These are phyloP conservation scores for Toxoplasma gondii DNA, from an alignment of 169 alveolate genomes.

Conservation along the genomic window DNA sequence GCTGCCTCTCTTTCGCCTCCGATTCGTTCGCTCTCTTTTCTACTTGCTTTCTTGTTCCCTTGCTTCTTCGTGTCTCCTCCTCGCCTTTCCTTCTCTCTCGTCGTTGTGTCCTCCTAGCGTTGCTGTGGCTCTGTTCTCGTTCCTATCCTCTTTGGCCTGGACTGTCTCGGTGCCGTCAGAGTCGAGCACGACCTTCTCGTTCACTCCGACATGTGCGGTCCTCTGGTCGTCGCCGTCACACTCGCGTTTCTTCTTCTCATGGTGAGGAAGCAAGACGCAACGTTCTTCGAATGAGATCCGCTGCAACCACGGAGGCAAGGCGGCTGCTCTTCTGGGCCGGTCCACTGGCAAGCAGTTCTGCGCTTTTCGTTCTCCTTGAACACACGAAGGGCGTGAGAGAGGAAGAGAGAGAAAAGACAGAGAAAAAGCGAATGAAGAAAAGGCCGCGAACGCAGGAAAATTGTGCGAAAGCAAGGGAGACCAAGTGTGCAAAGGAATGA, in stretches of 20 bases:
- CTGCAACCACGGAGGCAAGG: too few relatives aligned
- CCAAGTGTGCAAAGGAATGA: too few relatives aligned
- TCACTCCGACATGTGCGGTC: constrained; percentile 34
- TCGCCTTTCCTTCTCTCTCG: not conserved
- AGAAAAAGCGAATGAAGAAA: too few relatives aligned
- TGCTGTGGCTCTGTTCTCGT: not conserved
- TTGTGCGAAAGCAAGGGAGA: too few relatives aligned
- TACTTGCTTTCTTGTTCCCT: not conserved
- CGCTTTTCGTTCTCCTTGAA: too few relatives aligned
- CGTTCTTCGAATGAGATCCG: not conserved
- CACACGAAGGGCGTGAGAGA: too few relatives aligned
- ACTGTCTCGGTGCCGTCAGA: not conserved
- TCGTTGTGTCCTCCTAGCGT: not conserved
- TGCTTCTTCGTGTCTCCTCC: too few relatives aligned
- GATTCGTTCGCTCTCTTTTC: not conserved
- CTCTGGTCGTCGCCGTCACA: not conserved
- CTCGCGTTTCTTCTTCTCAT: constrained; percentile 12
- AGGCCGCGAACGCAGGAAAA: too few relatives aligned
- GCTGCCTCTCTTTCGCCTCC: not conserved
- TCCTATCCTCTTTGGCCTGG: not conserved
- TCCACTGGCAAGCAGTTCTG: too few relatives aligned
- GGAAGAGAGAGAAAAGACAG: too few relatives aligned
- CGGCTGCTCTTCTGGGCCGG: too few relatives aligned
- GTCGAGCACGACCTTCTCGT: constrained; percentile 9
- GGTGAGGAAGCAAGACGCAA: not conserved